Base-by-base conservation (phyloP, 352 stramenopile species). In the Globisporangium splendens region DNA sequence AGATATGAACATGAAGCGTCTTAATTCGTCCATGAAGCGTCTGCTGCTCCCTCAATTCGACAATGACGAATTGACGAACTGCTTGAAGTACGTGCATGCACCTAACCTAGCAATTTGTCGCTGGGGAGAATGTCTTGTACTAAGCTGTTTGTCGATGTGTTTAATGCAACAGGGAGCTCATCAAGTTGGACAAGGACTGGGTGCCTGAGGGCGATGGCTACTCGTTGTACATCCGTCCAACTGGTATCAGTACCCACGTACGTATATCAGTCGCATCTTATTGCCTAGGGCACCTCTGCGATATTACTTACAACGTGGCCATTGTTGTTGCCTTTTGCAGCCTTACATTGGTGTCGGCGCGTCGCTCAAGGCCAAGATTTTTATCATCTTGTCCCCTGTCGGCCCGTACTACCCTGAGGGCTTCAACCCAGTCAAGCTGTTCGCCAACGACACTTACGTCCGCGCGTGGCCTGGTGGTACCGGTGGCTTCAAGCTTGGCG, bases 371-470 rank as follows among this genome's bases (percentile, higher is more conserved):
- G 75, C 97, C 61, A 94, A 98, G 59, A 73, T 99, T 22, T 99
- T 96, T 66, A 88, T 98, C 39, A 99, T 99, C 59, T 81, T 97
- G 24, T 98, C 86, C 52, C 97, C 97, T 10, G 96, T 99, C 8
- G 97, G 97, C 17, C 97, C 97, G 8, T 99, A 99, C 79, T 99
- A 98, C 76, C 93, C 96, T 42, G 91, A 96, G 55, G 92, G 91
- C 43, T 96, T 97, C 63, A 95, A 95, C 69, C 86, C 90, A 0
- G 84, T 97, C 50, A 96, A 94, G 69, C 71, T 97, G 1, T 88
- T 77, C 48, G 89, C 94, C 0, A 97, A 98, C 61, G 93, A 96
- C 59, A 70, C 69, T 21, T 98, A 97, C 66, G 88, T 98, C 50
- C 92, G 96, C 46, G 96, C 96, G 21, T 99, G 96, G 96, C 96